These are phyloP conservation scores for Miscanthus sacchariflorus DNA, from an alignment of 202 grass and related monocot species.

Conservation along the genomic window DNA sequence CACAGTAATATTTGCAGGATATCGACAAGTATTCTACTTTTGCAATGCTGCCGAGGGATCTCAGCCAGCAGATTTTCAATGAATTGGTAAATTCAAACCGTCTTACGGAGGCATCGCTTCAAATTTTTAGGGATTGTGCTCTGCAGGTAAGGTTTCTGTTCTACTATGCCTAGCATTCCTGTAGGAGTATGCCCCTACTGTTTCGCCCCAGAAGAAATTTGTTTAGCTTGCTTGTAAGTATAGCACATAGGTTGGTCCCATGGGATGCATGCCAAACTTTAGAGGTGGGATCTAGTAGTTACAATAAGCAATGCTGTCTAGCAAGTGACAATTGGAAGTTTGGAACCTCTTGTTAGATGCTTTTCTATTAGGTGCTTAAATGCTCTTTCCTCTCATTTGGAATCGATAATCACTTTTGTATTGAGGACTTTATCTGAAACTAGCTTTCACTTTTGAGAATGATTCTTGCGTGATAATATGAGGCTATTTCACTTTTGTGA, in stretches of 20 bases:
- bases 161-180: not conserved
- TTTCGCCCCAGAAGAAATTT: not conserved
- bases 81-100: conserved; percentile 65
- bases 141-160: conserved; percentile 64
- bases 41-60: conserved; percentile 80
- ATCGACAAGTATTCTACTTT: conserved; percentile 79
- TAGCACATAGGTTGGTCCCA: not conserved
- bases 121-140: conserved; percentile 78
- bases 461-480: conserved; percentile 5
- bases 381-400: not conserved
- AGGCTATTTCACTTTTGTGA: not conserved
- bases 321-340: not conserved
- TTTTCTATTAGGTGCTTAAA: conserved; percentile 17
- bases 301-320: not conserved
- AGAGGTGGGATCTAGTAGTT: not conserved
- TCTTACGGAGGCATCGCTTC: conserved; percentile 68
- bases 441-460: not conserved
- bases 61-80: conserved; percentile 94
- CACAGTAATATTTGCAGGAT: conserved; percentile 58
- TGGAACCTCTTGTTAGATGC: conserved; percentile 8
- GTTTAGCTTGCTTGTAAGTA: not conserved
- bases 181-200: not conserved
- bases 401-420: not conserved
- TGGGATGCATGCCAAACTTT: not conserved
- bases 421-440: conserved; percentile 1